Base-by-base conservation (phyloP, 352 stramenopile genomes). In the Pythium sukuiense region DNA sequence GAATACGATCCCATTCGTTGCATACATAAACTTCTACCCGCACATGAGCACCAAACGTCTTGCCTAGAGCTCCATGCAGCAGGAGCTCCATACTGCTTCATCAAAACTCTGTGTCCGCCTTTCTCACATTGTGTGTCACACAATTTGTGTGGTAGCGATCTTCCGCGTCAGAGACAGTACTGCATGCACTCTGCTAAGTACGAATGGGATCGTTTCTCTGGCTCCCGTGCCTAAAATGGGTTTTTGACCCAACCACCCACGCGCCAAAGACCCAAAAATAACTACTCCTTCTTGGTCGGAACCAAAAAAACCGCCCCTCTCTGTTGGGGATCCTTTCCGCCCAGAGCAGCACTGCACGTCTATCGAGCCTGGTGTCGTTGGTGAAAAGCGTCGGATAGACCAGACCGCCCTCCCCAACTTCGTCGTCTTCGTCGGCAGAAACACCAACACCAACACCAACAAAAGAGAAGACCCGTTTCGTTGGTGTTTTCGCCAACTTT, bases 401-500 rank as follows among this genome's bases (percentile, higher is more conserved):
- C 41, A 48, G 3, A 24, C 39, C n/a, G n/a, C n/a, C n/a, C n/a
- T n/a, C n/a, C n/a, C n/a, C n/a, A n/a, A n/a, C n/a, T n/a, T n/a
- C n/a, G 13, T 2, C 35, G 35, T 41, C 2, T 16, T 41, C 35
- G 35, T 41, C 14, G 35, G 35, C 8, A 41, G 35, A 43, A 43
- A 13, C 37, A 14, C n/a, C n/a, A n/a, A n/a, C n/a, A n/a, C n/a
- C n/a, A n/a, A n/a, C n/a, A n/a, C n/a, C n/a, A n/a, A n/a, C n/a
- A n/a, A n/a, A n/a, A n/a, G n/a, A n/a, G 37, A 43, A 43, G 9
- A 39, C 39, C 8, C 16, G 11, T 48, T 48, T 26, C 26, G 41
- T 48, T 24, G 41, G 41, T 48, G 41, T 48, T 48, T 48, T 48
- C 41, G 41, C 41, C 41, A 48, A 48, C 35, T 49, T 52, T 41